Evolutionary conservation across 2,329 filamentous ascomycete genomes (phyloP), one percentile per base, ranked within the genome.

Genomic region (Phoma sp.): DNA sequence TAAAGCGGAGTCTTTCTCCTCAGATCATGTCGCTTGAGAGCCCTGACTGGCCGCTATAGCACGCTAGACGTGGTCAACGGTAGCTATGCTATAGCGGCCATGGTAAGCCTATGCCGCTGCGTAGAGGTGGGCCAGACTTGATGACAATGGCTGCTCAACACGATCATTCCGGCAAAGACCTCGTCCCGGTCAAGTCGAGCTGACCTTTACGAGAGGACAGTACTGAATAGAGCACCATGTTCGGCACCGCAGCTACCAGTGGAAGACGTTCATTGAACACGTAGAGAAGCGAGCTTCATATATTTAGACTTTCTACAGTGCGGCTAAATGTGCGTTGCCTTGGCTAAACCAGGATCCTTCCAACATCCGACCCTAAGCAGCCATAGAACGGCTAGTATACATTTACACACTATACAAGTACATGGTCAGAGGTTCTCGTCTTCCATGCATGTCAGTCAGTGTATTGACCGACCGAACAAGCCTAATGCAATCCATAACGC

Each of bases 301-400:
- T 55, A 44, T 33, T 27, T 39, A 48, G 8, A 39, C 51, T 54
- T 54, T 9, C 15, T 17, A 54, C 44, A 48, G 32, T 48, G 39
- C 51, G 51, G 51, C 38, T 53, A 53, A 53, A 53, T 53, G 40
- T 24, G 31, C 25, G 4, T 24, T 51, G 24, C 9, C 39, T 44
- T 43, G 39, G 48, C 39, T 15, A 9, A 38, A 32, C 48, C 32
- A 37, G 48, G 48, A 15, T 25, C n/a, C 7, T 12, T n/a, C 21
- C 25, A 35, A 32, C 27, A 2, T 38, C 8, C 31, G 8, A 43
- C 31, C 29, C 31, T 15, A 22, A 27, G 3, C 38, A 21, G 21
- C 46, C 17, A 38, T 38, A 22, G 7, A 21, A 21, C 5, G n/a
- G 17, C 7, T 37, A 19, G 21, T 54, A 54, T 43, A 54, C 38